Base-by-base conservation (phyloP, 1,284 basidiomycete species). In the Sanghuangporus baumii region DNA sequence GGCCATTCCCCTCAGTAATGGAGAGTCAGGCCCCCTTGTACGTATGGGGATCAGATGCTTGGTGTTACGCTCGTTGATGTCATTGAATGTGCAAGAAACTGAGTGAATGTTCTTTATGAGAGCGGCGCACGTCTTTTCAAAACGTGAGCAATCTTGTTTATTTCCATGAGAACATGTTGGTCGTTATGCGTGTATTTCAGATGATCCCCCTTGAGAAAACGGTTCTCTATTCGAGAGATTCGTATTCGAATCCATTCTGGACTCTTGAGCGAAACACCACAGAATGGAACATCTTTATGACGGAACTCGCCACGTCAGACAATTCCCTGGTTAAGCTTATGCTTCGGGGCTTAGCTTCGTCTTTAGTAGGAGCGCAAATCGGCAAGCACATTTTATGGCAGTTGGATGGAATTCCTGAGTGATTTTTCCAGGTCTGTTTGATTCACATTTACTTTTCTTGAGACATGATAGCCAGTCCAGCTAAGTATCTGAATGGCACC, bases 71-170 rank as follows among this genome's bases (percentile, higher is more conserved):
- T 81, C 61, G 78, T 79, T 6, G 70, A 79, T 50, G 75, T 75
- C 3, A 71, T 75, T 18, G 61, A 69, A n/a, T 81, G 80, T 61
- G 76, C 75, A n/a, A 69, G 80, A 38, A 72, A 75, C 20, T 78
- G 76, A 71, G 68, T 81, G 26, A 70, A 70, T 55, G 66, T 62
- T 1, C 59, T 81, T 48, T 79, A 81, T 63, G 68, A 73, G n/a
- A 71, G 66, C n/a, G 80, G 80, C 1, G 80, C 76, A 12, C 69
- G 80, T 66, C 80, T 81, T 76, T 81, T 70, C 78, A 80, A 63
- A 81, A 79, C 67, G 79, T 78, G 57, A 71, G 75, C 69, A 31
- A 36, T 56, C 23, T n/a, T 8, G 18, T 34, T 47, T n/a, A 48
- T 7, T 6, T 8, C n/a, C 5, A 11, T 34, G 31, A 61, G 18